Evolutionary conservation across 2,329 filamentous ascomycete genomes (phyloP), one percentile per base, ranked within the genome.

Genomic region (Chrysoporthe deuterocubensis): DNA sequence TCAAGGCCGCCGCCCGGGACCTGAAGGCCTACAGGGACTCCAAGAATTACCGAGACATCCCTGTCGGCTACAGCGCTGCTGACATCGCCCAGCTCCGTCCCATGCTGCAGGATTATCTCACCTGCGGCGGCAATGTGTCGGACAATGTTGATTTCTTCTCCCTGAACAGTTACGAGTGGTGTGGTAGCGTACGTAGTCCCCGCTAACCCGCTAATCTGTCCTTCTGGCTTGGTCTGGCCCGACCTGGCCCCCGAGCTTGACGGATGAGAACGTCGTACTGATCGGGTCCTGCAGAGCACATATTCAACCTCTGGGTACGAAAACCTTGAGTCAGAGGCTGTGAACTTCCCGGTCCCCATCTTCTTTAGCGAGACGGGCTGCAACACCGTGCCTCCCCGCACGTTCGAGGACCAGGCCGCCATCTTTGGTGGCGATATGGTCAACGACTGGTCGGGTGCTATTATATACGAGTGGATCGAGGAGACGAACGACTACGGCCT

Each of bases 311-410:
- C 93, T 2, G 93, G 92, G 67, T 97, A 97, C 80, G 75, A 82
- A 59, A 82, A 83, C 70, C 87, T 96, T 40, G 85, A 93, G 76
- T 78, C 83, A 64, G 89, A 91, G 71, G 89, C 91, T 6, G 84
- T 85, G 48, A 79, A 87, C 73, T 94, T 93, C 78, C 90, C 89
- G 59, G 88, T 96, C n/a, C 93, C 92, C 26, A 93, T 96, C 74
- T 94, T 94, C 83, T 93, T 97, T 80, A 94, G 92, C 44, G 93
- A 97, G 80, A 96, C 92, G 3, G 93, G 93, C 68, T 97, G 93
- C 84, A 94, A 92, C 76, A 84, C 81, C 6, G 83, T 84, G 0
- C 80, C 81, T 1, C 89, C 90, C 0, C 85, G 91, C 56, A 80
- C 83, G 1, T 93, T 92, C 75, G 83, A 83, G 34, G 91, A 97